Base-by-base conservation (phyloP, 2,329 filamentous ascomycete species). In the Neophaeococcomyces mojaviensis region DNA sequence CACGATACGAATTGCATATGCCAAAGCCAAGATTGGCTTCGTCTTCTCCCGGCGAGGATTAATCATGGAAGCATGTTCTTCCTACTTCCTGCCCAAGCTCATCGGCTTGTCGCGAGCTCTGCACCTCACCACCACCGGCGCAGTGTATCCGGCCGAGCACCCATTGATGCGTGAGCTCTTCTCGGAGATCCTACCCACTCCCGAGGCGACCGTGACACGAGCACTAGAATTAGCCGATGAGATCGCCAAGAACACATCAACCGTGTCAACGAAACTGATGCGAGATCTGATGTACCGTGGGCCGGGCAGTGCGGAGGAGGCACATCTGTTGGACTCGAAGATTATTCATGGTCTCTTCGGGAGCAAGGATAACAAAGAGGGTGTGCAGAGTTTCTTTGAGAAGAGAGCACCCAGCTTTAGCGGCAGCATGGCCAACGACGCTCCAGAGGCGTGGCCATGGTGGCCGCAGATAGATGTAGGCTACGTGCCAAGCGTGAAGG, bases 41-140 rank as follows among this genome's bases (percentile, higher is more conserved):
- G 81, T 86, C 10, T 88, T 87, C 62, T 70, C 76, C 16, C 72
- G 81, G 33, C 71, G 83, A 34, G 83, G 82, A 1, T 69, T 87
- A 57, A 72, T 78, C 50, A 81, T 84, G 72, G 84, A 88, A 63
- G 82, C 80, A 0, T 81, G 77, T 58, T 78, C 73, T 49, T 80
- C 77, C 18, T 87, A 74, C 63, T 88, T 84, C 67, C 68, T 87
- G 38, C 82, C 83, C 3, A 74, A 80, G 1, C 68, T 86, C 20
- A 72, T 86, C 44, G 83, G 83, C 30, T 68, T 74, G 46, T 74
- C 74, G 12, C 73, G 76, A 52, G 82, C 83, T 0, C 65, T 82
- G 60, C 77, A 82, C 57, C 71, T 86, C 24, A 69, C 77, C 35
- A 84, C 82, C 1, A 86, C 81, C 0, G 83, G 82, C 1, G 66